These are phyloP conservation scores for Gardenia jasminoides DNA, from an alignment of 257 asterid genomes.

Conservation along the genomic window DNA sequence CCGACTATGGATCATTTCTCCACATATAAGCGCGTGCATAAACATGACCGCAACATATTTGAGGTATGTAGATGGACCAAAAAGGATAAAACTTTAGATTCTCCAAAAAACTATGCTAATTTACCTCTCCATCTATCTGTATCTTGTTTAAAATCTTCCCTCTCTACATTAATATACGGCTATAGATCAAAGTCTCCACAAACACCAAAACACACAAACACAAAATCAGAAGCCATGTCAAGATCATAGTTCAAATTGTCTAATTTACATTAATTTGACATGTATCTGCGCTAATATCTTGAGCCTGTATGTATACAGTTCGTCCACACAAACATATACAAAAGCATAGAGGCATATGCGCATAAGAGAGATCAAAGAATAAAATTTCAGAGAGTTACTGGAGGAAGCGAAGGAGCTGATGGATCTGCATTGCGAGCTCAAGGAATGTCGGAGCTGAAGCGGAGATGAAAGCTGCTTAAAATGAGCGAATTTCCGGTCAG, in stretches of 20 bases:
- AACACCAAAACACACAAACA: not conserved
- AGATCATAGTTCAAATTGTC: not conserved
- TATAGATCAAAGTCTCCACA: not conserved
- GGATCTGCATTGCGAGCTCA: slow-evolving; percentile 49
- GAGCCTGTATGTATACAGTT: not conserved
- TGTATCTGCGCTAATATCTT: not conserved
- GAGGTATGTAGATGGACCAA: not conserved
- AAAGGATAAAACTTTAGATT: not conserved
- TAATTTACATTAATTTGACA: too few relatives aligned
- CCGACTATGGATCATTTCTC: not conserved
- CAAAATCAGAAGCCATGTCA: not conserved
- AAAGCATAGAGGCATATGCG: not conserved
- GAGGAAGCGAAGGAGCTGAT: slow-evolving; percentile 42
- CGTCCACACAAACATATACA: not conserved
- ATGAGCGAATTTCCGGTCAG: slow-evolving; percentile 31
- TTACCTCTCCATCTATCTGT: not conserved
- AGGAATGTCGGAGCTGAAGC: slow-evolving; percentile 31
- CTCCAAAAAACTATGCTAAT: not conserved
- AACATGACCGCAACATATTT: not conserved
- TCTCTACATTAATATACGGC: not conserved
- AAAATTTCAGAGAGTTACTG: slow-evolving; percentile 35
- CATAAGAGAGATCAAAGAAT: not conserved
- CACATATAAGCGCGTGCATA: not conserved
- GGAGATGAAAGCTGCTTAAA: slow-evolving; percentile 29
- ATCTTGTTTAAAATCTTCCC: not conserved